phyloP scores from a whole-genome alignment of 768 basidiomycete species.

The Amanita polypyramis region DNA sequence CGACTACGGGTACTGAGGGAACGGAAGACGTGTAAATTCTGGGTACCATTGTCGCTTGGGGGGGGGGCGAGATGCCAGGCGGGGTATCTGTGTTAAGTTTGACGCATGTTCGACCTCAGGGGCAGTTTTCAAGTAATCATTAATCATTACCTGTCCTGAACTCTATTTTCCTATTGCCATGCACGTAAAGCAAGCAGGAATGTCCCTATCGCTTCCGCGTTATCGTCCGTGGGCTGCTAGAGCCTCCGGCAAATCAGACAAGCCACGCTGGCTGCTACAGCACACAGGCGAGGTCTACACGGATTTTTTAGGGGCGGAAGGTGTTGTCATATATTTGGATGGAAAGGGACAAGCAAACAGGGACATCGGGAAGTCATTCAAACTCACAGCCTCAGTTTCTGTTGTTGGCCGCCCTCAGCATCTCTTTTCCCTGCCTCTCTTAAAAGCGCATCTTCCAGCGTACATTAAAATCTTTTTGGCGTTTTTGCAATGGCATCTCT shows the following conservation, averaged over 20 bases:
- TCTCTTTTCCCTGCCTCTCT: background rate
- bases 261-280: too few species aligned
- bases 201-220: too few species aligned
- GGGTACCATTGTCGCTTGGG: conserved; percentile 21
- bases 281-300: too few species aligned
- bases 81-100: too few species aligned
- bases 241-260: too few species aligned
- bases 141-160: too few species aligned
- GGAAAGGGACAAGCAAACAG: background rate
- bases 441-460: background rate
- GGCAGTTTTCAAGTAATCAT: background rate
- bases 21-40: conserved; percentile 38
- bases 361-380: background rate
- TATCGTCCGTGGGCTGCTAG: too few species aligned
- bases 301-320: too few species aligned
- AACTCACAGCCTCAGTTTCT: background rate
- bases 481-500: conserved; percentile 28
- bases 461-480: too few species aligned
- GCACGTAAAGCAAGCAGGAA: too few species aligned
- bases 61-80: conserved; percentile 7
- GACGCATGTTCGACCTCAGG: too few species aligned
- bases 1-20: conserved; percentile 25
- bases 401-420: background rate
- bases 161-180: too few species aligned
- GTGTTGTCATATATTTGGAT: conserved; percentile 8